These are phyloP conservation scores for Ceratocystis diversiconidia DNA, from an alignment of 2,329 filamentous ascomycete genomes.

Conservation along the genomic window DNA sequence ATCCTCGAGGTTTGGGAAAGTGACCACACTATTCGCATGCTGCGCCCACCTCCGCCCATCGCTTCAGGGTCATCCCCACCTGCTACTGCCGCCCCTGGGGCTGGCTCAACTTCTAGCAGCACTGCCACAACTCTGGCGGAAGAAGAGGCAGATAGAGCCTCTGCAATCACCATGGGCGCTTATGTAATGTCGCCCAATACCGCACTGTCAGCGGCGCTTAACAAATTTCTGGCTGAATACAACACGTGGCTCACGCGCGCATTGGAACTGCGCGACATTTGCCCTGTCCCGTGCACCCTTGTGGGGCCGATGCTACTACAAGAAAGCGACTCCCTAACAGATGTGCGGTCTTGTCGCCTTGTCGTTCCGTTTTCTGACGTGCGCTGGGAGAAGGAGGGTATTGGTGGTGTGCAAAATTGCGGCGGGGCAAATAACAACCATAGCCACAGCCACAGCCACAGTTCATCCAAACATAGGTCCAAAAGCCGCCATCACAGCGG, in stretches of 20 bases:
- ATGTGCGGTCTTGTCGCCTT: slow-evolving; percentile 58
- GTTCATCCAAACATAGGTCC: slow-evolving; percentile 32
- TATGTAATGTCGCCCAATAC: slow-evolving; percentile 75
- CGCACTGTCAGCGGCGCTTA: slow-evolving; percentile 65
- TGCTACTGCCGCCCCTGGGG: slow-evolving; percentile 25
- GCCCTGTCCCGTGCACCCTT: slow-evolving; percentile 62
- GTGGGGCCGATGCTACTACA: slow-evolving; percentile 67
- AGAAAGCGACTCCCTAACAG: slow-evolving; percentile 56
- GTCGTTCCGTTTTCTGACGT: slow-evolving; percentile 79
- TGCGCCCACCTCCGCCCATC: slow-evolving; percentile 60
- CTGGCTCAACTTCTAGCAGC: not conserved
- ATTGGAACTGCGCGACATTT: slow-evolving; percentile 55
- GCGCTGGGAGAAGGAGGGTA: slow-evolving; percentile 71
- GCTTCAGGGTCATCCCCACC: slow-evolving; percentile 22
- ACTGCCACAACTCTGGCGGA: slow-evolving; percentile 18
- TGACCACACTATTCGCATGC: slow-evolving; percentile 68
- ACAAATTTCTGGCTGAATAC: slow-evolving; percentile 68
- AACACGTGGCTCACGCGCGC: slow-evolving; percentile 70
- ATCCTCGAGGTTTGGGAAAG: slow-evolving; percentile 80
- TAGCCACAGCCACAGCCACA: slow-evolving; percentile 21
- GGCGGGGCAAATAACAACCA: not conserved
- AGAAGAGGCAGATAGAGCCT: slow-evolving; percentile 43
- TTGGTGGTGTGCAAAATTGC: slow-evolving; percentile 41
- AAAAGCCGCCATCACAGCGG: slow-evolving; percentile 20
- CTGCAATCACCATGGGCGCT: slow-evolving; percentile 56